Percentiles rank a stretch among this genome's conserved stretches.
phyloP scores from a whole-genome alignment of 345 rosid species.

The Alliaria petiolata region DNA sequence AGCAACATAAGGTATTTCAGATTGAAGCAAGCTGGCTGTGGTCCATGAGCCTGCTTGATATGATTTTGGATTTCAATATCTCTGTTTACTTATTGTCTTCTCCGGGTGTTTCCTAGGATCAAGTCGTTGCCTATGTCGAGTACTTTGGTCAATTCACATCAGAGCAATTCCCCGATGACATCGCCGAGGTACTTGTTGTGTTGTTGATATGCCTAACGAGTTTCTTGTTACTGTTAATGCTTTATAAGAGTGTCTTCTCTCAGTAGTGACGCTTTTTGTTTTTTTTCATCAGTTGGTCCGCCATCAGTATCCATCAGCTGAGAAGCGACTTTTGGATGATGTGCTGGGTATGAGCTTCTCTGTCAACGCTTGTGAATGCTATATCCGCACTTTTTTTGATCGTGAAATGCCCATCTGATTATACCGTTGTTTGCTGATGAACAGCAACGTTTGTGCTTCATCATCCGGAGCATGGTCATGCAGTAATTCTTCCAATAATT shows the following conservation, averaged over 20 bases:
- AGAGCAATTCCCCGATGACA: slow-evolving; percentile 80
- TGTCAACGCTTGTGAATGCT: not conserved
- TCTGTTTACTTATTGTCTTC: slow-evolving; percentile 8
- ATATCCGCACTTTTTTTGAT: not conserved
- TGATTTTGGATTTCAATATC: not conserved
- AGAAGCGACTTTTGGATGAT: slow-evolving; percentile 84
- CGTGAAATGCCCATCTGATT: slow-evolving; percentile 9
- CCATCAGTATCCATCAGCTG: slow-evolving; percentile 75
- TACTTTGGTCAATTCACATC: slow-evolving; percentile 92
- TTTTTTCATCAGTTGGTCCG: slow-evolving; percentile 63
- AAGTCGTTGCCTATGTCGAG: slow-evolving; percentile 89
- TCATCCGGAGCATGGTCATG: slow-evolving; percentile 97
- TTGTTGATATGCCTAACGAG: not conserved
- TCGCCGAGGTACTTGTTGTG: slow-evolving; percentile 66
- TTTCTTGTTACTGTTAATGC: not conserved
- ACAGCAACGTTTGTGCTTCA: slow-evolving; percentile 96
- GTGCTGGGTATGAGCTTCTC: slow-evolving; percentile 65
- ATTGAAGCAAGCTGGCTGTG: too few relatives aligned
- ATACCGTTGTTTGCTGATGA: slow-evolving; percentile 19
- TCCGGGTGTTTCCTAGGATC: slow-evolving; percentile 49
- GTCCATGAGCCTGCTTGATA: not conserved
- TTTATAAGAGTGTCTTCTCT: not conserved
- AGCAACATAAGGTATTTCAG: slow-evolving; percentile 61
- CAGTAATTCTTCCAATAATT: slow-evolving; percentile 92
- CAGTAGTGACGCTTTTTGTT: not conserved